Base-by-base conservation (phyloP, 2,329 filamentous ascomycete genomes). In the Zasmidium angulare region DNA sequence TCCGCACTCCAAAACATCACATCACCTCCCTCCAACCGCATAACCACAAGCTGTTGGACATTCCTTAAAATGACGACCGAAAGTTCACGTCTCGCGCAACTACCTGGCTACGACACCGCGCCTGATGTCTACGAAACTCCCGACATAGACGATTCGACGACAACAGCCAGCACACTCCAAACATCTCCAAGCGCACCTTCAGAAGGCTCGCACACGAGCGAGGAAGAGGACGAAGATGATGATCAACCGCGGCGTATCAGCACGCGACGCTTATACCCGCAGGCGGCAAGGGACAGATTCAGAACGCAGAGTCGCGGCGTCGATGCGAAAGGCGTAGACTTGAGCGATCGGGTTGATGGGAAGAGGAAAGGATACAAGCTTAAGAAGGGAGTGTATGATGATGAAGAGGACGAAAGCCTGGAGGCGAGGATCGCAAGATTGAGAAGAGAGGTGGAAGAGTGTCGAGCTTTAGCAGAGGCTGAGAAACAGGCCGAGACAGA, bases 71-170 rank as follows among this genome's bases (percentile, higher is more conserved):
- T 63, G 62, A 53, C 62, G 7, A 50, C 60, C n/a, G 59, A 60
- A 50, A 52, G 57, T 17, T 52, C 53, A 9, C 61, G 60, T 22
- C 61, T 65, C 21, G 59, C 63, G 9, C 56, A 65, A 22, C 58
- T 70, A 2, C 68, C 68, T 12, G 66, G 67, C 53, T 65, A 63
- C 53, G 93, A 97, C 77, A 89, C 89, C 55, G 91, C 93, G 24
- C 93, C 93, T 66, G 95, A 98, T 72, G 91, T 97, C 70, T 99
- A 97, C 81, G 93, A 98, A 77, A 98, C 93, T 66, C 92, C 55
- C 19, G 56, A 53, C 43, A 47, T 43, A 17, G 58, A 50, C 53
- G 60, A 61, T 50, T 60, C 64, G n/a, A 59, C 55, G 2, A 60
- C 61, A 12, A 63, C 63, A 17, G 59, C 52, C 53, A 63, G 59